Percentiles rank a stretch among this genome's conserved stretches.
Evolutionary conservation across 108 stramenopile species (phyloP).

Genomic region (Skeletonema potamos): DNA sequence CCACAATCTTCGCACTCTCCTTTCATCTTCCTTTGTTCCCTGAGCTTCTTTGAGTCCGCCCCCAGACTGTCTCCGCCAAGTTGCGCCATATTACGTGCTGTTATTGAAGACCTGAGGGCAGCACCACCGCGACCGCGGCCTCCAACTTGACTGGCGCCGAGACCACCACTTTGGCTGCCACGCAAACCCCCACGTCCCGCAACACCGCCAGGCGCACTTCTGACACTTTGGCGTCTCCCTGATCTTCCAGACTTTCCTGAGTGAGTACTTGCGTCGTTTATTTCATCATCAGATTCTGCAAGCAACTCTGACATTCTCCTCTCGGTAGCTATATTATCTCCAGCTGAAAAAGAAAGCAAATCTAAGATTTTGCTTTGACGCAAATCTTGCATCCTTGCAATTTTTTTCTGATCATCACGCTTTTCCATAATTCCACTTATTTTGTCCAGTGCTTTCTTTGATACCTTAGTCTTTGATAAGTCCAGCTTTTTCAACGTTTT

Average conservation of each 20-base stretch:
- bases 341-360: conserved; percentile 12
- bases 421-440: conserved; percentile 1
- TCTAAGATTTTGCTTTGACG: conserved; percentile 9
- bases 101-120: background rate
- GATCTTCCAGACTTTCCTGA: background rate
- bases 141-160: background rate
- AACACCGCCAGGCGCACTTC: background rate
- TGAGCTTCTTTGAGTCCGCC: conserved; percentile 12
- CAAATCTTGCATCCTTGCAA: background rate
- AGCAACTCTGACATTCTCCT: background rate
- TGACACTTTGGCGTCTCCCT: background rate
- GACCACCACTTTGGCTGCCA: background rate
- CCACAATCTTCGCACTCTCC: conserved; percentile 36
- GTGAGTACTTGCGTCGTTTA: background rate
- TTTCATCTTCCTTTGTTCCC: conserved; percentile 33
- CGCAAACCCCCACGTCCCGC: background rate
- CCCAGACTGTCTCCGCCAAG: conserved; percentile 25
- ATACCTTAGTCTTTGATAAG: conserved; percentile 9
- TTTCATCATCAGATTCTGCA: background rate
- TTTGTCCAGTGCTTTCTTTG: conserved; percentile 5
- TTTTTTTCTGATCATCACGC: background rate
- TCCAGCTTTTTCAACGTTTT: conserved; percentile 18
- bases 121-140: background rate
- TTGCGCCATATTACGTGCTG: conserved; percentile 19
- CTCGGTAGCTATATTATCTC: background rate